A percentile compares a stretch with the other conserved stretches of the same genome.
Conservation (phyloP, 2,329 filamentous ascomycete genomes). For the Exophiala oligosperma region DNA sequence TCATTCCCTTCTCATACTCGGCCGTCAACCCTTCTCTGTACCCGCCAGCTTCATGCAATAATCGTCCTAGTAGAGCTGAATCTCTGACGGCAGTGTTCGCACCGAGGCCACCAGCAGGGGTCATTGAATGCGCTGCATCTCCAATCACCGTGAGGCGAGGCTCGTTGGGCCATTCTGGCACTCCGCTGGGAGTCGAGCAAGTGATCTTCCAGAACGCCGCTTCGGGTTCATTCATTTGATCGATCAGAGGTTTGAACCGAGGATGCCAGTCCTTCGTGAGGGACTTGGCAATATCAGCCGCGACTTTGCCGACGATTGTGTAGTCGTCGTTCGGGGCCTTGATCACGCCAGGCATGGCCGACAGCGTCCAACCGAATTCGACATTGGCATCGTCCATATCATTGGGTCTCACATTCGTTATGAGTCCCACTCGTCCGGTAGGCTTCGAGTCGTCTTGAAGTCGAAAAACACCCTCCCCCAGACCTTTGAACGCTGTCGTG, state of each 20-base stretch:
- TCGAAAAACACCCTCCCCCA: slow-evolving; percentile 65
- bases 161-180: slow-evolving; percentile 36
- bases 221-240: slow-evolving; percentile 33
- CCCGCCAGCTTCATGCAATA: slow-evolving; percentile 56
- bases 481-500: slow-evolving; percentile 58
- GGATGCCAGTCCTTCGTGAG: slow-evolving; percentile 32
- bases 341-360: slow-evolving; percentile 58
- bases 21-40: slow-evolving; percentile 41
- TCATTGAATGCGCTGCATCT: slow-evolving; percentile 49
- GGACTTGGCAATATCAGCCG: slow-evolving; percentile 26
- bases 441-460: slow-evolving; percentile 52
- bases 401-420: slow-evolving; percentile 63
- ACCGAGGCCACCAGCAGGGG: slow-evolving; percentile 47
- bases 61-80: slow-evolving; percentile 41
- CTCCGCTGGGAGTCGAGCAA: slow-evolving; percentile 35
- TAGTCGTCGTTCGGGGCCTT: slow-evolving; percentile 60
- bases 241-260: slow-evolving; percentile 29
- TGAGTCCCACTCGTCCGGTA: slow-evolving; percentile 53
- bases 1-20: slow-evolving; percentile 42
- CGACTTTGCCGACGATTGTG: slow-evolving; percentile 53
- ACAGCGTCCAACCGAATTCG: slow-evolving; percentile 66
- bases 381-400: slow-evolving; percentile 60
- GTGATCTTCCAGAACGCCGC: slow-evolving; percentile 37
- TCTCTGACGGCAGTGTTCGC: slow-evolving; percentile 48
- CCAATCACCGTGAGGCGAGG: slow-evolving; percentile 44